Evolutionary conservation across 2,329 filamentous ascomycete species (phyloP), one percentile per base, ranked within the genome.

Genomic region (Aspergillus costaricaensis): DNA sequence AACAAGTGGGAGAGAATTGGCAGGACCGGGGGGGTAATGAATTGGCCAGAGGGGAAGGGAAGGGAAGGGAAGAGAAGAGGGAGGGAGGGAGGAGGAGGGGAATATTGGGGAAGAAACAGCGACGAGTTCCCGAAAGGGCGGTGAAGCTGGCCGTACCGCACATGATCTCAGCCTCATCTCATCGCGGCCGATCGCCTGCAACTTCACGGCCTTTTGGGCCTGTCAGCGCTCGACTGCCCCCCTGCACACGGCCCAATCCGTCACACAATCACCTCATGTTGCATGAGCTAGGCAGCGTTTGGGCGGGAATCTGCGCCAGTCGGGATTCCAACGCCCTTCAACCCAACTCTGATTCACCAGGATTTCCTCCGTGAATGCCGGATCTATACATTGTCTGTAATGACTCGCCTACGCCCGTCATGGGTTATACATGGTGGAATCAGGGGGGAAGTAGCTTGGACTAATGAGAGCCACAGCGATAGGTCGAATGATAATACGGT

Each of bases 121-220:
- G 58, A 55, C 56, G 62, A 63, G 36, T 25, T 50, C 27, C 58
- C 41, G 61, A 70, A 72, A 68, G 63, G 68, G 70, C 70, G 69
- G 70, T 72, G 69, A 49, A 25, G 21, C 9, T 14, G 21, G 23
- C 32, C 44, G 14, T 4, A 23, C 17, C 12, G 43, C 66, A 71
- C 69, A 64, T 68, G 67, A 70, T 67, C 63, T 68, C 65, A 67
- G 62, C 62, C 64, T 71, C 65, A 66, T 53, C 39, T 23, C 55
- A 36, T 38, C 36, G 23, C 50, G 32, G 50, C 36, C 43, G 43
- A 47, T 49, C 44, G 21, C 21, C 36, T 54, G 38, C 51, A 54
- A 41, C 32, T 54, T 25, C 10, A 27, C 19, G 17, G 19, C 10
- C 55, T 49, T 54, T 55, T 48, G 21, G 36, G 19, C 52, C 41